Base-by-base conservation (phyloP, 371 early-diverging fungal species). In the Batkoa obscura region DNA sequence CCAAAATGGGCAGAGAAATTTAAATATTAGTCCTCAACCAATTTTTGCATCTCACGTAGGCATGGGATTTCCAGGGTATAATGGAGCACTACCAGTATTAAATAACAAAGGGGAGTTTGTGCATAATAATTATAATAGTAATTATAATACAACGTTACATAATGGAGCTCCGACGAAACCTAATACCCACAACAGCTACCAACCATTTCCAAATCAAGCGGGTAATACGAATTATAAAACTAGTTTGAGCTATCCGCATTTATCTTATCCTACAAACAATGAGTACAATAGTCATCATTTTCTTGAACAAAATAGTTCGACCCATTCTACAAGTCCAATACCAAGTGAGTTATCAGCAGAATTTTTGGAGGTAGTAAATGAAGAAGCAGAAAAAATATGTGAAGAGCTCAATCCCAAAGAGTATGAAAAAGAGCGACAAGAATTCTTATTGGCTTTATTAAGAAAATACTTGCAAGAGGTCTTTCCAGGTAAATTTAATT, bases 401-500 rank as follows among this genome's bases (percentile, higher is more conserved):
- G 13, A 35, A 35, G 13, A 35, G 13, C 51, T 50, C 15, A 8
- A 5, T 12, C 51, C 51, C 36, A 23, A 50, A 13, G 32, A 17
- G 10, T 30, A 15, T n/a, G 51, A 50, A 15, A 35, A 30, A 13
- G 34, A 50, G 15, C 23, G 34, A 3, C 51, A 50, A 36, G 34
- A 50, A 4, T 13, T 8, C 32, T 34, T 50, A 13, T 35, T 50
- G 12, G 34, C 8, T 36, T 35, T 32, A 6, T 34, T 50, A 6
- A 23, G 34, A 13, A 15, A 50, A 23, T 13, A 32, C 15, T 36
- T 17, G 32, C 23, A 35, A 17, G 4, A 50, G 31, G 31, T 50
- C 32, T 50, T 50, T 30, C 51, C 51, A 50, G 51, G 51, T 50
- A 36, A 35, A 13, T n/a, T 50, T 13, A 35, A 8, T 34, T 50